Base-by-base conservation (phyloP, 176 grass and related monocot species). In the Eragrostis nindensis region DNA sequence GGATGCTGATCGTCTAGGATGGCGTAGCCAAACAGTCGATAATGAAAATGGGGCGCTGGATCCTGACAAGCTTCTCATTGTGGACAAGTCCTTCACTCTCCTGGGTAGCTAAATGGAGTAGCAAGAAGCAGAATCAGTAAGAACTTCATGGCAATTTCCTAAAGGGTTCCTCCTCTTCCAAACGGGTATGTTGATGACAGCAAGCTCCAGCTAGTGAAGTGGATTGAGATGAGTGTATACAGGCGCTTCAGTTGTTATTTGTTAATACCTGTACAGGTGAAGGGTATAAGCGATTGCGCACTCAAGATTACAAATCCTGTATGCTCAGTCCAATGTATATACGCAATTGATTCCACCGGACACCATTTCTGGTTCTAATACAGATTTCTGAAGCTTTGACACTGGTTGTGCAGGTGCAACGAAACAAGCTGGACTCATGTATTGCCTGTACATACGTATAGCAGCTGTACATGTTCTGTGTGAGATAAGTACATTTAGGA, bases 61-160 rank as follows among this genome's bases (percentile, higher is more conserved):
- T 86, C 86, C 88, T 26, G 92, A 93, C 67, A 98, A 94, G 81
- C 77, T 98, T 82, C 90, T 98, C 54, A 87, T 98, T 41, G 87
- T 98, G 44, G 92, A 98, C 66, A 98, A 98, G 49, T 92, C 90
- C n/a, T n/a, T n/a, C n/a, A n/a, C n/a, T n/a, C n/a, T n/a, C n/a
- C n/a, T n/a, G n/a, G n/a, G n/a, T 68, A 82, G 25, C n/a, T 53
- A 47, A 87, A 80, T 10, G 3, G 27, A 71, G 42, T n/a, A 73
- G 3, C 39, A 80, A 24, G 7, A 48, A 65, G 27, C 17, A 32
- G 15, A 40, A 70, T 65, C 55, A 36, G 55, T 42, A 69, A 52
- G 52, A 24, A 22, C 9, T 30, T 52, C 29, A 62, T 24, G 42
- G 32, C 54, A 5, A 13, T 13, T 13, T 61, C 24, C 22, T 27